Evolutionary conservation across 1,284 basidiomycete species (phyloP), one percentile per base, ranked within the genome.

Genomic region (Trametes polyzona): DNA sequence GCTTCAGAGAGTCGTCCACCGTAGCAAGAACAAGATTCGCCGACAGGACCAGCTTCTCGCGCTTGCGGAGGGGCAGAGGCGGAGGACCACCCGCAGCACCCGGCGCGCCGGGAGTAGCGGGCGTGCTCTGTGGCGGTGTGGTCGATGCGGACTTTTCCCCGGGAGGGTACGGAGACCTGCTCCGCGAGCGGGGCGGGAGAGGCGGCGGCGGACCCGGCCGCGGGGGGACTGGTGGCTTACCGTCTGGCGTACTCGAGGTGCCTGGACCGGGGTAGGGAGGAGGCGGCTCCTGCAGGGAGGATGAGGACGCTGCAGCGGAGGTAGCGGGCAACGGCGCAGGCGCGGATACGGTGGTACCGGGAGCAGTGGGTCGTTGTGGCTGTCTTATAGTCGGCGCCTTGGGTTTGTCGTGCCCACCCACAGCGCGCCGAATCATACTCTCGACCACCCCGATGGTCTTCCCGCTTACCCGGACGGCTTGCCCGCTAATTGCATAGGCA

Each of bases 11-110:
- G 47, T 86, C 78, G 68, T 92, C 88, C 26, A 93, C 71, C 3
- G 88, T 86, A 6, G 87, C 84, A 9, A 91, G 74, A 40, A 94
- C 82, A 39, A 92, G 80, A 64, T 92, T 88, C 16, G 86, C 86
- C 6, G 88, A 88, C 24, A 90, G 79, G 24, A 87, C 66, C 11
- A 89, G 65, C 27, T 83, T 79, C 47, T 83, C 80, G 53, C 74
- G 61, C 42, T 63, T 69, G 43, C 60, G 46, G 10, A 67, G 57
- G 6, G 66, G 66, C 24, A 56, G 63, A 9, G 41, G 44, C 24
- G 21, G 16, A 37, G 46, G 27, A 55, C 27, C 12, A 41, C n/a
- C 29, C 40, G 14, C 44, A 51, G 39, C n/a, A n/a, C n/a, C n/a
- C n/a, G n/a, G n/a, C n/a, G n/a, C n/a, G n/a, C n/a, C n/a, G n/a